A percentile compares a stretch with the other conserved stretches of the same genome.
phyloP scores from a whole-genome alignment of 768 basidiomycete genomes.

The Rhizopogon vesiculosus region DNA sequence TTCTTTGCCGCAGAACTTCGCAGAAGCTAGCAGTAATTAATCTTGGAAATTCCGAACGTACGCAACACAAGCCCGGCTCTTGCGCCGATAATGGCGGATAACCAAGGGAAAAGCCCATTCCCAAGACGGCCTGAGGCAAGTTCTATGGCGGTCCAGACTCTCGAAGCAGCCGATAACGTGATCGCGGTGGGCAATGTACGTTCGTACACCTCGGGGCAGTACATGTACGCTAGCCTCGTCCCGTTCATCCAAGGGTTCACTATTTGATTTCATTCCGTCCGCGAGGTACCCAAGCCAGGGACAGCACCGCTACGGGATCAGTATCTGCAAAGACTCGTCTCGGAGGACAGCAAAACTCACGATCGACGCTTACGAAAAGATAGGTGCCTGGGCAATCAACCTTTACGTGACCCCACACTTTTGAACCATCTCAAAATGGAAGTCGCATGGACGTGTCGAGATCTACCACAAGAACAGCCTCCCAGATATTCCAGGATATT shows the following conservation, averaged over 20 bases:
- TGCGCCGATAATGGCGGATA: not conserved
- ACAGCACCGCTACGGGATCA: not conserved
- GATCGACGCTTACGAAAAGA: conserved; percentile 3
- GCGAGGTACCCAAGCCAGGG: conserved; percentile 2
- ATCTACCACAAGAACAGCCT: not conserved
- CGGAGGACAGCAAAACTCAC: not conserved
- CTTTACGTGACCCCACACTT: not conserved
- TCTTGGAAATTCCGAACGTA: not conserved
- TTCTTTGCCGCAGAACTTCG: no score
- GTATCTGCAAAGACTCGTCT: not conserved
- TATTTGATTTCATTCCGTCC: not conserved
- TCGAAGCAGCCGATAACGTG: not conserved
- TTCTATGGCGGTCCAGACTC: not conserved
- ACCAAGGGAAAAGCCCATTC: not conserved
- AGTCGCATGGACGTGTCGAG: not conserved
- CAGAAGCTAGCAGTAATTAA: not conserved
- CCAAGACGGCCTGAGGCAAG: not conserved
- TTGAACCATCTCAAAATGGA: not conserved
- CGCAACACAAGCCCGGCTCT: not conserved
- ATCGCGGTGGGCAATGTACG: not conserved
- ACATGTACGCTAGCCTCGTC: not conserved
- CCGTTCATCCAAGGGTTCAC: not conserved
- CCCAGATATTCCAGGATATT: not conserved
- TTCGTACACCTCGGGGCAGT: not conserved
- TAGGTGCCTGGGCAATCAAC: conserved; percentile 2